Evolutionary conservation across 2,329 filamentous ascomycete species (phyloP).

Genomic region (Aspergillus fructus): DNA sequence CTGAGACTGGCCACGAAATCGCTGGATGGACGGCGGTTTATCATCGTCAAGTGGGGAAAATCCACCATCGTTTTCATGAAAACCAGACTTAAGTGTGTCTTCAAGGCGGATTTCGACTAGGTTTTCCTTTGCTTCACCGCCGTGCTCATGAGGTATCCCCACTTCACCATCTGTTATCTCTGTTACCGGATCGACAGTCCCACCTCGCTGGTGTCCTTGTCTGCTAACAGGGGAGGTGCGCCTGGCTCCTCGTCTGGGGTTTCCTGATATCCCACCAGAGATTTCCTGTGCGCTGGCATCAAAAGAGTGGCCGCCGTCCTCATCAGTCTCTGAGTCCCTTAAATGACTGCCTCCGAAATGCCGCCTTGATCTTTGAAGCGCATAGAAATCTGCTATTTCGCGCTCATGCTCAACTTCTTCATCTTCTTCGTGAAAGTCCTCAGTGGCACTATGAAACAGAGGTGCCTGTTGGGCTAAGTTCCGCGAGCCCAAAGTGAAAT

Average conservation of each 20-base stretch:
- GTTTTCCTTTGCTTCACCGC: conserved; percentile 59
- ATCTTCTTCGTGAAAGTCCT: conserved; percentile 89
- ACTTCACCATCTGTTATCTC: conserved; percentile 42
- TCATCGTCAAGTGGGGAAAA: conserved; percentile 46
- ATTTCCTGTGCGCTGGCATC: conserved; percentile 50
- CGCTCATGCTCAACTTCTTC: conserved; percentile 87
- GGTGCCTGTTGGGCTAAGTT: conserved; percentile 77
- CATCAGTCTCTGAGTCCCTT: conserved; percentile 81
- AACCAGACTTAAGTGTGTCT: conserved; percentile 53
- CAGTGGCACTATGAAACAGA: conserved; percentile 87
- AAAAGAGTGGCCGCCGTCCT: conserved; percentile 61
- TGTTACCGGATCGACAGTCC: conserved; percentile 33
- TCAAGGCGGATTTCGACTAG: conserved; percentile 89
- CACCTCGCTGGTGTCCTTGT: conserved; percentile 38
- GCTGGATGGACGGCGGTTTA: conserved; percentile 54
- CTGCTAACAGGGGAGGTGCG: conserved; percentile 58
- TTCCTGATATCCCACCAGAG: conserved; percentile 37
- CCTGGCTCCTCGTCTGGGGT: conserved; percentile 52
- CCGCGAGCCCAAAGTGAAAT: conserved; percentile 77
- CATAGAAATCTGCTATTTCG: conserved; percentile 92
- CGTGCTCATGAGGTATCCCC: conserved; percentile 26
- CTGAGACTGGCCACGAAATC: conserved; percentile 50
- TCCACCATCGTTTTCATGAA: conserved; percentile 39
- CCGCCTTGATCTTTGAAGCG: conserved; percentile 82
- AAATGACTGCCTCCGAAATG: conserved; percentile 83